Evolutionary conservation across 371 early-diverging fungal genomes (phyloP), one percentile per base, ranked within the genome.

Genomic region (Mortierella sp.): DNA sequence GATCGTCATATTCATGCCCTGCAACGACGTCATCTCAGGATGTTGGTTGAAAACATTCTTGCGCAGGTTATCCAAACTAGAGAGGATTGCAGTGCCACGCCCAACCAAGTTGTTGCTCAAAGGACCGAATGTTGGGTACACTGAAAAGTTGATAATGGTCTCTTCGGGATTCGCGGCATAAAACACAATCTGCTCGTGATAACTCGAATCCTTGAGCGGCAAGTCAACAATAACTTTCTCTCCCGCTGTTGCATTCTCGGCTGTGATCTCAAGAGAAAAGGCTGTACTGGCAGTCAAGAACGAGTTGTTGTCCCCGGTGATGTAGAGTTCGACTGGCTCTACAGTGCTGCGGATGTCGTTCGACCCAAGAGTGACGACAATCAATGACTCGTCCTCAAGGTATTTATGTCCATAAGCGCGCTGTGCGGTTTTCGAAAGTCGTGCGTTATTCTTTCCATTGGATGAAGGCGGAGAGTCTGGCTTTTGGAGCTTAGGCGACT

Each of bases 331-430:
- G 2, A 82, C 62, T 0, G 81, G 80, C 30, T 55, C 64, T 0
- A 86, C 71, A 1, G 76, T 67, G 13, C 82, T 85, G 26, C 91
- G 85, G 2, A 83, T 66, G 66, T 91, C 93, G 48, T 87, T 87
- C 6, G 90, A 86, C 2, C 93, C 92, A 16, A 91, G 61, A 0
- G 88, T 90, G 43, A 93, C 80, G 21, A 89, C 80, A 43, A 93
- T 84, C 82, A 91, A 82, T 28, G 81, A 82, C 43, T 88, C 82
- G 23, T 87, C 85, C 10, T 87, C 85, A 12, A 93, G 74, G 48
- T 87, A 90, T 47, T 84, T 87, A 71, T 90, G 91, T 27, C 91
- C 90, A 70, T 89, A 89, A 0, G 87, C 58, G 0, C 88, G 83
- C 23, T 84, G 83, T 16, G 73, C 78, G 13, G 78, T 62, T 57